Evolutionary conservation across 768 basidiomycete genomes (phyloP), one percentile per base, ranked within the genome.

Genomic region (Tulasnella sp.): DNA sequence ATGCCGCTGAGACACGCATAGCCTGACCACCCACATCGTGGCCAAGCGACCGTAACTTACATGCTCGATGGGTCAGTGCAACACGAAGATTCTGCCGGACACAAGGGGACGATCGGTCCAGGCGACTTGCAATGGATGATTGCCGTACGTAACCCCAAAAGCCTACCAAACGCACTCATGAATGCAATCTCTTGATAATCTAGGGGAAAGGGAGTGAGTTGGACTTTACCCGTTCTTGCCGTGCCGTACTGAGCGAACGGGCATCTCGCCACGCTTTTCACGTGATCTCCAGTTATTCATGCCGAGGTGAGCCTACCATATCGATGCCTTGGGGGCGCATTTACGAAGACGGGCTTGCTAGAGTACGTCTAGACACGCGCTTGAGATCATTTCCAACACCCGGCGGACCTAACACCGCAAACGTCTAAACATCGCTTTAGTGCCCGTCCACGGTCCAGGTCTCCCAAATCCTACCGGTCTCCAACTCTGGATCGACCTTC

Each of bases 91-190:
- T 92, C 88, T 21, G 82, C 81, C 2, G 93, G 88, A 1, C 86
- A 91, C 67, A 79, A 80, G 59, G 48, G 41, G 14, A 67, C 64
- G 7, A 66, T 73, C 14, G 66, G 66, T 21, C 62, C 82, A 5
- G 93, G 93, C 2, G 93, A 91, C 48, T 83, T 96, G 1, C 93
- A 96, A 66, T 96, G 92, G 89, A 93, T 94, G 91, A 67, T 67
- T 23, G 71, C 69, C 3, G 68, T 68, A 3, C 51, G 54, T 15
- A 6, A n/a, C n/a, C n/a, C n/a, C n/a, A n/a, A n/a, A n/a, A n/a
- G n/a, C n/a, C n/a, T n/a, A n/a, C n/a, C n/a, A n/a, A n/a, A n/a
- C n/a, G n/a, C n/a, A n/a, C n/a, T n/a, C n/a, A n/a, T n/a, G n/a
- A n/a, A n/a, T n/a, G n/a, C n/a, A n/a, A n/a, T n/a, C n/a, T n/a